Base-by-base conservation (phyloP, 305 asterid species). In the Rubia tinctorum region DNA sequence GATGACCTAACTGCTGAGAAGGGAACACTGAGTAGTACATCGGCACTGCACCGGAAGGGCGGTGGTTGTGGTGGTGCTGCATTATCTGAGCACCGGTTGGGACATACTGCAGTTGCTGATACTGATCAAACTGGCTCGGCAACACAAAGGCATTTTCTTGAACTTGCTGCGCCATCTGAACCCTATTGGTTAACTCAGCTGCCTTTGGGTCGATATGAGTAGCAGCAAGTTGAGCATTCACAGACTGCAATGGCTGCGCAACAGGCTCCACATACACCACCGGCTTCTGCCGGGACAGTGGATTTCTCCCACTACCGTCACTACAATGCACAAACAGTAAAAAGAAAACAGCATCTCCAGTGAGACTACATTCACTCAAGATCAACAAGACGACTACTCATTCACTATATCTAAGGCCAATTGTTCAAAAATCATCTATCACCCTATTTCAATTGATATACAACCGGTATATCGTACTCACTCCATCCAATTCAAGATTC, bases 261-360 rank as follows among this genome's bases (percentile, higher is more conserved):
- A 72, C 68, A 49, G 82, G 83, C 34, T 94, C 99, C 82, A 88
- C 96, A 81, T 87, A 88, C 23, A 86, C 75, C 66, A 83, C 71
- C 72, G 87, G 90, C 62, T 87, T 91, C 82, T 82, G 97, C 74
- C 95, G 84, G 79, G 97, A 84, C 70, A 87, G 79, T 56, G 90
- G 90, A 73, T 90, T 87, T 71, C 86, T 71, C 17, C 78, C 63
- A 80, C 98, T 94, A 68, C 96, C 94, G 65, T 94, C 99, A 82
- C 99, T 94, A 53, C 23, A 18, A 22, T 17, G 93, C 77, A 64
- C 63, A 68, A 79, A 74, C 63, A 51, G 58, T 63, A 66, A 15
- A 42, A 66, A n/a, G 74, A 78, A 25, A 3, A 7, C 14, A 53
- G 23, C 11, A 49, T 69, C 71, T 75, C 10, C 8, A 4, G 27